Percentiles rank a stretch among this genome's conserved stretches.
Evolutionary conservation across 129 eudicot species (phyloP).

Genomic region (Calendula officinalis): DNA sequence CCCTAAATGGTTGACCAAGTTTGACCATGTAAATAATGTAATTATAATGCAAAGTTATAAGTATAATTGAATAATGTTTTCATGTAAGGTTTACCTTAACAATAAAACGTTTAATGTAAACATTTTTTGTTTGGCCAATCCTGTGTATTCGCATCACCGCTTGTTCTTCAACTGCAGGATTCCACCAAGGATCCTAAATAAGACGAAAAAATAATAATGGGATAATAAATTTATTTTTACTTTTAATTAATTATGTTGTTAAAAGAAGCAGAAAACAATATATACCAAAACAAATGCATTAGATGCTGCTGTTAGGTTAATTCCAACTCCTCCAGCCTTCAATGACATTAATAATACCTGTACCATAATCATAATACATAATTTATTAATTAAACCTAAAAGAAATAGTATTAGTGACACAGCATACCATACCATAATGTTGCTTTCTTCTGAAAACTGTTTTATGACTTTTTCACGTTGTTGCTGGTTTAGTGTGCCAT

Average conservation of each 20-base stretch:
- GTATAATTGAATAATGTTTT: not conserved
- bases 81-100: constrained; percentile 67
- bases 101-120: constrained; percentile 80
- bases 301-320: constrained; percentile 94
- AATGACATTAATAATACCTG: constrained; percentile 92
- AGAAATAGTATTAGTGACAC: constrained; percentile 21
- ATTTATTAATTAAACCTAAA: not conserved
- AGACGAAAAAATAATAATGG: constrained; percentile 1
- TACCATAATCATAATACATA: not conserved
- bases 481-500: constrained; percentile 93
- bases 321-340: constrained; percentile 99
- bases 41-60: not conserved
- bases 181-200: constrained; percentile 98
- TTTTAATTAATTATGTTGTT: not conserved
- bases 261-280: not conserved
- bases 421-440: constrained; percentile 71
- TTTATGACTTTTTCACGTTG: constrained; percentile 94
- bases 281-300: constrained; percentile 92
- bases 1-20: constrained; percentile 44
- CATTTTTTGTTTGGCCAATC: constrained; percentile 85
- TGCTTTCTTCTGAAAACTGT: constrained; percentile 81
- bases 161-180: constrained; percentile 99
- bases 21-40: not conserved
- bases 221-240: not conserved
- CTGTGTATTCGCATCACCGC: constrained; percentile 99